These are phyloP conservation scores for Saturnispora gosingensis DNA, from an alignment of 805 yeast species.

Conservation along the genomic window DNA sequence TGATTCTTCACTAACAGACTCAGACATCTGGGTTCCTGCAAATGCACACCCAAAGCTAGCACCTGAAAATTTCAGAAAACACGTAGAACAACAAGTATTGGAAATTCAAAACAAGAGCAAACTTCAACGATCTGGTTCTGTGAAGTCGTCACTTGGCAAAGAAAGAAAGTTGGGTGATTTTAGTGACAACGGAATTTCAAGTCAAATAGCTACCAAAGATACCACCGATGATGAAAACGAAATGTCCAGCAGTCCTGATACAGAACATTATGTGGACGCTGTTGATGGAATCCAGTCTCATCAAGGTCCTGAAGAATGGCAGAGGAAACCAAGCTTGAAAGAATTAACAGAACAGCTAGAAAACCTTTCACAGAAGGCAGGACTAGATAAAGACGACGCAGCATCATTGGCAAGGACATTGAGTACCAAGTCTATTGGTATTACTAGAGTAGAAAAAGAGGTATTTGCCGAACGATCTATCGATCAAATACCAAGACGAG, in stretches of 20 bases:
- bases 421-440: conserved; percentile 59
- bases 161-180: conserved; percentile 13
- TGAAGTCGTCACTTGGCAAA: conserved; percentile 19
- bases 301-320: conserved; percentile 1
- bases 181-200: not conserved
- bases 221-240: not conserved
- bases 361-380: conserved; percentile 65
- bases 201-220: conserved; percentile 1
- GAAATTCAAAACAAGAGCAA: conserved; percentile 35
- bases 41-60: conserved; percentile 89
- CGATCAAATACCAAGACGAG: not conserved
- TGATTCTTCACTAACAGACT: conserved; percentile 8
- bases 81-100: conserved; percentile 51
- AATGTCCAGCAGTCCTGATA: not conserved
- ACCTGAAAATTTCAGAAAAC: conserved; percentile 72
- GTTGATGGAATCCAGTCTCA: conserved; percentile 7
- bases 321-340: conserved; percentile 47
- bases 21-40: conserved; percentile 86
- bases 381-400: conserved; percentile 72
- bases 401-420: conserved; percentile 73
- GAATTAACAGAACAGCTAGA: conserved; percentile 71
- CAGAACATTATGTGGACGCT: conserved; percentile 1
- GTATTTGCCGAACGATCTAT: conserved; percentile 26
- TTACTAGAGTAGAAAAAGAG: conserved; percentile 39
- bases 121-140: conserved; percentile 22